Evolutionary conservation across 208 protist genomes (phyloP).

Genomic region (Angomonas ambiguus): DNA sequence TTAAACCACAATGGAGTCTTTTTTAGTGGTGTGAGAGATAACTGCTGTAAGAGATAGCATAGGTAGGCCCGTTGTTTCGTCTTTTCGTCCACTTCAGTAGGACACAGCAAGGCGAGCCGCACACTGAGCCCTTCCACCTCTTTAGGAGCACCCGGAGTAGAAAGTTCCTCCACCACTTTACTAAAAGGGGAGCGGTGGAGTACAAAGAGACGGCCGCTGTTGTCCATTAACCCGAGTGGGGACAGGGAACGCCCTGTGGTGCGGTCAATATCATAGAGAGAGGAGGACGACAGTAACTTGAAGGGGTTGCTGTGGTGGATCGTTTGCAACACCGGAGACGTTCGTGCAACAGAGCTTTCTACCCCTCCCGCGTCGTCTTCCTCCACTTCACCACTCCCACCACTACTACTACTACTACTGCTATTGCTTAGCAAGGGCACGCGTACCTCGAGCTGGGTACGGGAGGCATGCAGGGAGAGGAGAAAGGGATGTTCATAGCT

Average conservation of each 20-base stretch:
- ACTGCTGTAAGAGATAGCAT: slow-evolving; percentile 38
- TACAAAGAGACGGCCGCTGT: slow-evolving; percentile 20
- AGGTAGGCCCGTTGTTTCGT: slow-evolving; percentile 25
- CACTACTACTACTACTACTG: neutral
- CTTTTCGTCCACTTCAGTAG: slow-evolving; percentile 31
- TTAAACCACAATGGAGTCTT: slow-evolving; percentile 11
- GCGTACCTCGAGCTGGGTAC: slow-evolving; percentile 40
- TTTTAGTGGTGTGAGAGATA: slow-evolving; percentile 54
- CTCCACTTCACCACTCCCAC: slow-evolving; percentile 10
- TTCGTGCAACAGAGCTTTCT: neutral
- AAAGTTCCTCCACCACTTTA: slow-evolving; percentile 20
- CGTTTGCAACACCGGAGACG: neutral
- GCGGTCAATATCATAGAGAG: neutral
- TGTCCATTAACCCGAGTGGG: neutral
- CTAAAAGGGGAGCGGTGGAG: slow-evolving; percentile 25
- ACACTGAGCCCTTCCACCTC: slow-evolving; percentile 33
- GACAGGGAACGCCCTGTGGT: neutral
- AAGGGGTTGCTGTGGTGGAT: neutral
- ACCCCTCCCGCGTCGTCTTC: slow-evolving; percentile 18
- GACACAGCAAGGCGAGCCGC: slow-evolving; percentile 56
- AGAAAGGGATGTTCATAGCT: slow-evolving; percentile 61
- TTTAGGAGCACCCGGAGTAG: slow-evolving; percentile 14
- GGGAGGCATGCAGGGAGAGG: slow-evolving; percentile 30
- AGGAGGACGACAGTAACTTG: neutral
- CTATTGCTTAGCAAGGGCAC: slow-evolving; percentile 48